Percentiles rank a stretch among this genome's conserved stretches.
phyloP scores from a whole-genome alignment of 371 early-diverging fungal genomes.

The Haplosporangium sp. region DNA sequence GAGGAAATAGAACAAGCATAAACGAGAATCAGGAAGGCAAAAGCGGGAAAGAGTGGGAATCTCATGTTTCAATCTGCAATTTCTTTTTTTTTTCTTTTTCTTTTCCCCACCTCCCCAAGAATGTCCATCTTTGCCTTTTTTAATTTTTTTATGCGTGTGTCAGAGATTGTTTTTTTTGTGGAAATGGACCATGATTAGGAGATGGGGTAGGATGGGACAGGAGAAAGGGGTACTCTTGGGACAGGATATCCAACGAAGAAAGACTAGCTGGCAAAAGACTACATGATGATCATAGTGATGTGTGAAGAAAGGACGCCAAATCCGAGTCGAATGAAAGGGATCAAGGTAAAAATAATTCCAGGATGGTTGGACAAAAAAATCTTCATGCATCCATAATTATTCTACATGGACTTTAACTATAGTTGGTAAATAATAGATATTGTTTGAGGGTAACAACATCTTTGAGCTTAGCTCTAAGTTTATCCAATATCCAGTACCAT shows the following conservation, averaged over 20 bases:
- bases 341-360: background rate
- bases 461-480: no score
- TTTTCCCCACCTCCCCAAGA: conserved; percentile 5
- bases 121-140: background rate
- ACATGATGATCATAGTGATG: background rate
- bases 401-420: background rate
- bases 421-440: background rate
- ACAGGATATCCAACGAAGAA: conserved; percentile 1
- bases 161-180: background rate
- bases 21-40: conserved; percentile 26
- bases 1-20: conserved; percentile 20
- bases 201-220: conserved; percentile 28
- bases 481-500: background rate
- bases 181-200: conserved; percentile 5
- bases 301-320: background rate
- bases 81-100: background rate
- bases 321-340: conserved; percentile 1
- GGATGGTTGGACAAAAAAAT: background rate
- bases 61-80: background rate
- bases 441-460: background rate
- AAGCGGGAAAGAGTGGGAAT: conserved; percentile 31
- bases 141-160: no score
- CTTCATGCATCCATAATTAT: background rate
- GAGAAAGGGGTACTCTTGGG: conserved; percentile 3
- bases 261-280: background rate